Evolutionary conservation across 2,329 filamentous ascomycete genomes (phyloP).

Genomic region (Botrytis tulipae): DNA sequence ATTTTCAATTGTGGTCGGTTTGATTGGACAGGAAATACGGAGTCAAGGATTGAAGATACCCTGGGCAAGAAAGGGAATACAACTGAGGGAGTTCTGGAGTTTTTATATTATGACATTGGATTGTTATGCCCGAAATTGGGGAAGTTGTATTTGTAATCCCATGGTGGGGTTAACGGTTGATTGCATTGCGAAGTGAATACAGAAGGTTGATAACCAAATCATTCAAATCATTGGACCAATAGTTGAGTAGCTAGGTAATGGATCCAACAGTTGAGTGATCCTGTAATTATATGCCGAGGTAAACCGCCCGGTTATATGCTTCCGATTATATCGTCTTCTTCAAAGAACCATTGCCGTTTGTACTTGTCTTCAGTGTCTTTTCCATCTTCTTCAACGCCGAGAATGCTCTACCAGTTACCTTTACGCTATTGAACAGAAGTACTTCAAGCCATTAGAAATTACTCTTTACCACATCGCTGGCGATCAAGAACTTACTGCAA

Average conservation of each 20-base stretch:
- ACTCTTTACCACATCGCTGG: background rate
- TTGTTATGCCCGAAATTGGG: background rate
- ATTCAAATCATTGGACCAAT: background rate
- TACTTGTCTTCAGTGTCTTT: background rate
- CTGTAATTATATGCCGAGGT: background rate
- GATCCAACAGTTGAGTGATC: too few species aligned
- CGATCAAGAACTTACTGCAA: background rate
- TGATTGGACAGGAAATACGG: background rate
- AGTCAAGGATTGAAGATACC: background rate
- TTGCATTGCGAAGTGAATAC: background rate
- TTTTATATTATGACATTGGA: background rate
- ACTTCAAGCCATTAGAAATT: background rate
- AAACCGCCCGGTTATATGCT: background rate
- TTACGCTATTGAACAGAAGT: background rate
- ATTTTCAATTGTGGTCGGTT: background rate
- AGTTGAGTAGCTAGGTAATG: background rate
- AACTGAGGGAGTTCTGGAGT: background rate
- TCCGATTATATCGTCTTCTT: background rate
- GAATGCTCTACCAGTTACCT: background rate
- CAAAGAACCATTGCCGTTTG: background rate
- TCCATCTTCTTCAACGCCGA: background rate
- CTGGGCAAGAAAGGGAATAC: background rate
- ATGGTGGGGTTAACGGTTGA: background rate
- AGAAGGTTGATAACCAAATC: background rate
- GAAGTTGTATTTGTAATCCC: slow-evolving; percentile 7